phyloP scores from a whole-genome alignment of 2,329 filamentous ascomycete species.

The Tolypocladium cylindrosporum region DNA sequence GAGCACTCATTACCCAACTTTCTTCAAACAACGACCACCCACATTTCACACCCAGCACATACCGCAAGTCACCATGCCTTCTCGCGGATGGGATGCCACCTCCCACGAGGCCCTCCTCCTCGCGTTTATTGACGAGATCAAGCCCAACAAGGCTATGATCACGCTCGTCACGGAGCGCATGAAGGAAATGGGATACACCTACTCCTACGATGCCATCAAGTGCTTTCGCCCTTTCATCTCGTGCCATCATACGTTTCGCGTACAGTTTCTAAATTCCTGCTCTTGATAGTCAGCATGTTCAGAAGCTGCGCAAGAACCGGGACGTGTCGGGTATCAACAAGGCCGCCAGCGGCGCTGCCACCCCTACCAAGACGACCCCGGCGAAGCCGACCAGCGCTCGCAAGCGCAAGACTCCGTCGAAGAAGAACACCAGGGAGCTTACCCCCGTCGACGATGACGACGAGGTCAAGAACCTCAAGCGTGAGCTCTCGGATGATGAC shows the following conservation, averaged over 20 bases:
- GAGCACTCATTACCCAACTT: background rate
- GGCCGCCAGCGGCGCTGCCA: constrained; percentile 4
- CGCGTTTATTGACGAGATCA: constrained; percentile 23
- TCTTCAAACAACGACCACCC: background rate
- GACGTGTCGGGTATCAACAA: constrained; percentile 16
- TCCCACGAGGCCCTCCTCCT: constrained; percentile 29
- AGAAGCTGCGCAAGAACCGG: constrained; percentile 30
- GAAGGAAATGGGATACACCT: constrained; percentile 24
- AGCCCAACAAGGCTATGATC: constrained; percentile 23
- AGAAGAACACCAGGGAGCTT: constrained; percentile 12
- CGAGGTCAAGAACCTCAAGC: constrained; percentile 12
- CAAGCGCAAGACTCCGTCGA: constrained; percentile 18
- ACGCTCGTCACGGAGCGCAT: constrained; percentile 20
- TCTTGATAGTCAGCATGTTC: constrained; percentile 31
- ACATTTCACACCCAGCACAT: no score
- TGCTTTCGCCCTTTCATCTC: constrained; percentile 13
- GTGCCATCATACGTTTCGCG: background rate
- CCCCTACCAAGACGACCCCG: constrained; percentile 6
- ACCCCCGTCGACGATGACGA: constrained; percentile 13
- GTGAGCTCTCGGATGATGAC: constrained; percentile 10
- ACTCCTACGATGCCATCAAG: constrained; percentile 29
- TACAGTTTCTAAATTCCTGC: constrained; percentile 7
- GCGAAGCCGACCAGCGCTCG: constrained; percentile 6
- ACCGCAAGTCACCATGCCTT: constrained; percentile 8
- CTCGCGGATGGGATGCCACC: constrained; percentile 23